These are phyloP conservation scores for Geranium rotundifolium DNA, from an alignment of 345 rosid species.

Conservation along the genomic window DNA sequence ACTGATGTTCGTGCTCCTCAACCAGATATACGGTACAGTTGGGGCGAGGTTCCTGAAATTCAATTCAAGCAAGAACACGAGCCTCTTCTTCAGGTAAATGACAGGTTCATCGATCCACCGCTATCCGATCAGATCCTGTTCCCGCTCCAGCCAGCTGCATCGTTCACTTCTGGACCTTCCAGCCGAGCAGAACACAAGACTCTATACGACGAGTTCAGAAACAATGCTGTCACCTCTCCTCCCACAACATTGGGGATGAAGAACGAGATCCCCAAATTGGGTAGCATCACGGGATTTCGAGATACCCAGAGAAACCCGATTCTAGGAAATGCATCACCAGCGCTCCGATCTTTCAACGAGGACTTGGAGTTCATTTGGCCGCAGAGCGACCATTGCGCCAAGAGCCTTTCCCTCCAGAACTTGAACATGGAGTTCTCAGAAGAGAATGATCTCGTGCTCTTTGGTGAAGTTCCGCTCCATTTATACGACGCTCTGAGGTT, in stretches of 20 bases:
- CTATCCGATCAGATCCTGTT: constrained; percentile 18
- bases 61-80: constrained; percentile 32
- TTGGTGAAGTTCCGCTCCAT: constrained; percentile 40
- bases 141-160: background rate
- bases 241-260: constrained; percentile 18
- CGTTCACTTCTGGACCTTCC: constrained; percentile 16
- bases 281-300: constrained; percentile 24
- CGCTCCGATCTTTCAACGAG: constrained; percentile 31
- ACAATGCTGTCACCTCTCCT: constrained; percentile 21
- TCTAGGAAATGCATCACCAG: constrained; percentile 16
- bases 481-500: constrained; percentile 40
- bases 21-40: constrained; percentile 25
- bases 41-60: constrained; percentile 45
- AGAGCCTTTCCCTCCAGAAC: constrained; percentile 40
- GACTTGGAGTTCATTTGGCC: constrained; percentile 41
- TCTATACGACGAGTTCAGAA: constrained; percentile 19
- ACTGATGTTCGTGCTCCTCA: constrained; percentile 28
- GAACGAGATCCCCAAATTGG: constrained; percentile 27
- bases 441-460: constrained; percentile 23
- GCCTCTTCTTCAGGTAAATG: constrained; percentile 25
- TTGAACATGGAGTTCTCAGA: constrained; percentile 35
- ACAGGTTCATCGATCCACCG: constrained; percentile 33
- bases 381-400: constrained; percentile 33
- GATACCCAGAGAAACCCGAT: constrained; percentile 23
- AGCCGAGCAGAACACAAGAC: constrained; percentile 22